Evolutionary conservation across 257 asterid genomes (phyloP).

Genomic region (Nicotiana noctiflora): DNA sequence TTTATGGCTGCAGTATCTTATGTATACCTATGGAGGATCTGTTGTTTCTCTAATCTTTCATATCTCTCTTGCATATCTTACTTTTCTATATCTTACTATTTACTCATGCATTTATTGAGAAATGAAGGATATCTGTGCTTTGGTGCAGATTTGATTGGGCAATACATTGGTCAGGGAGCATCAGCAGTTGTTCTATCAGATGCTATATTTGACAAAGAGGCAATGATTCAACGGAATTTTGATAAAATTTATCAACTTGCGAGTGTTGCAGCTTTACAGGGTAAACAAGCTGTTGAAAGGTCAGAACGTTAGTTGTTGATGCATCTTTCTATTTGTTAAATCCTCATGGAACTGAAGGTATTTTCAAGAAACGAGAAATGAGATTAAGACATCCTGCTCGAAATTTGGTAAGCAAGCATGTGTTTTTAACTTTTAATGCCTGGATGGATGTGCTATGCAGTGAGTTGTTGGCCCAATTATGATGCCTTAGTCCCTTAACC

Average conservation of each 20-base stretch:
- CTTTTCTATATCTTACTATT: not conserved
- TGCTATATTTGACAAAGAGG: slow-evolving; percentile 67
- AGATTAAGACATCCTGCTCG: not conserved
- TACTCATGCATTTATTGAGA: not conserved
- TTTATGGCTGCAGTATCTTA: not conserved
- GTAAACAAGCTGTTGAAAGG: slow-evolving; percentile 44
- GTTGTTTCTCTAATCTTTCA: not conserved
- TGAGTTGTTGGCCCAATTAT: not conserved
- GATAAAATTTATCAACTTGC: slow-evolving; percentile 46
- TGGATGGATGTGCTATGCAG: too few relatives aligned
- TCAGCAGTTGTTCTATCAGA: slow-evolving; percentile 73
- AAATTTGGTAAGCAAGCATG: not conserved
- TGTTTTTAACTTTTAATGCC: not conserved
- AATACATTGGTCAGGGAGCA: slow-evolving; percentile 63
- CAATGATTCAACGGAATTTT: slow-evolving; percentile 39
- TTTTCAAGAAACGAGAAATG: not conserved
- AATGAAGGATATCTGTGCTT: not conserved
- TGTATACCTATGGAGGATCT: not conserved
- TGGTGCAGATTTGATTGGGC: slow-evolving; percentile 44
- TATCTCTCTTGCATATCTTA: not conserved
- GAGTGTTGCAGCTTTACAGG: slow-evolving; percentile 36
- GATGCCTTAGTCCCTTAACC: not conserved
- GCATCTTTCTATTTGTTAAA: not conserved
- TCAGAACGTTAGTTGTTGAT: slow-evolving; percentile 7
- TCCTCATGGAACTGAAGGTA: not conserved